phyloP scores from a whole-genome alignment of 2,329 filamentous ascomycete genomes.

The Apiospora phragmitis region DNA sequence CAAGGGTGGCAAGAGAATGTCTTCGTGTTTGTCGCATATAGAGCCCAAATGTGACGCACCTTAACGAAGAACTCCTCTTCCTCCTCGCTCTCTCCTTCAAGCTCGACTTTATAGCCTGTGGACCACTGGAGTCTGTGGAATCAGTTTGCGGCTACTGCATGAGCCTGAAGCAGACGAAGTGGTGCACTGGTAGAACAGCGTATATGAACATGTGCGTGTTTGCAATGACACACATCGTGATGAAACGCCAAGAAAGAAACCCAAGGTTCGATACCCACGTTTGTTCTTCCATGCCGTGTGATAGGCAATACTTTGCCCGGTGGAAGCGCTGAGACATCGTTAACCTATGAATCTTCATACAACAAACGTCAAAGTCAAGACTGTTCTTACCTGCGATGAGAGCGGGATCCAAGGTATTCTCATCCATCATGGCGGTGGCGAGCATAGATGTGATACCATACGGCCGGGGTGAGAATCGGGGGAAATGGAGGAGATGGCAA shows the following conservation, averaged over 20 bases:
- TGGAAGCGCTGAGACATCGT: neutral
- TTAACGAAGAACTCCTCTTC: slow-evolving; percentile 23
- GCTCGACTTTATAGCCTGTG: slow-evolving; percentile 17
- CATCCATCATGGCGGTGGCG: neutral
- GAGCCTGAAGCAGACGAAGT: too few relatives aligned
- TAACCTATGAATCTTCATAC: neutral
- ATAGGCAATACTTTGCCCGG: slow-evolving; percentile 13
- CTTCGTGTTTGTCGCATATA: too few relatives aligned
- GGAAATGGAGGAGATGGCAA: too few relatives aligned
- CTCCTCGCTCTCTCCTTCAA: slow-evolving; percentile 16
- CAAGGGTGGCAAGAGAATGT: neutral
- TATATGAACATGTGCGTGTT: neutral
- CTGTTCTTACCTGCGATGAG: neutral
- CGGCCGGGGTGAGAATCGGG: neutral
- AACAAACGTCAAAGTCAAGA: neutral
- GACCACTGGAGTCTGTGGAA: slow-evolving; percentile 14
- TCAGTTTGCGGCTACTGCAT: neutral
- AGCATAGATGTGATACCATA: neutral
- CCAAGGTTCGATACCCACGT: neutral
- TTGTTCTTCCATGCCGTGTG: slow-evolving; percentile 15
- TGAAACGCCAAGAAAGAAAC: neutral
- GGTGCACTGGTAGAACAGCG: too few relatives aligned
- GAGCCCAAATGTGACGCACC: slow-evolving; percentile 1
- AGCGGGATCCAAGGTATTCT: neutral
- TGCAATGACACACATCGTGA: neutral